Evolutionary conservation across 805 yeast genomes (phyloP).

Genomic region (Teunomyces kruisii): DNA sequence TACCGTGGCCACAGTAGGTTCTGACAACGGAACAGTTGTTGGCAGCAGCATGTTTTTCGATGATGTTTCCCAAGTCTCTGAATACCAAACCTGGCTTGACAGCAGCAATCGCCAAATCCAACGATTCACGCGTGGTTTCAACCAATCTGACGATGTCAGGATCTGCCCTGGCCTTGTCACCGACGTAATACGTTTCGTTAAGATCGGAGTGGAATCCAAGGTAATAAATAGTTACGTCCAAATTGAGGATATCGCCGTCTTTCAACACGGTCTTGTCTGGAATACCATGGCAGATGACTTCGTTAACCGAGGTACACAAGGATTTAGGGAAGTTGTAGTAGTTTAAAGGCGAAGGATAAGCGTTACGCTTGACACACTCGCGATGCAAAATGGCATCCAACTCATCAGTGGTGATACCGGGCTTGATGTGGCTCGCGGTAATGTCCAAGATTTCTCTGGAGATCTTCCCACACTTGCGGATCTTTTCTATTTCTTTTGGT

Average conservation of each 20-base stretch:
- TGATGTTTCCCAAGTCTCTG: slow-evolving; percentile 81
- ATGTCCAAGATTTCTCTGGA: slow-evolving; percentile 89
- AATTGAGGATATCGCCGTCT: slow-evolving; percentile 93
- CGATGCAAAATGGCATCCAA: slow-evolving; percentile 82
- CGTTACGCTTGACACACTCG: slow-evolving; percentile 83
- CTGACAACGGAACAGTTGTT: slow-evolving; percentile 85
- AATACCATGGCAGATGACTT: slow-evolving; percentile 94
- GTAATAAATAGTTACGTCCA: slow-evolving; percentile 83
- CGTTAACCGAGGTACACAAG: slow-evolving; percentile 91
- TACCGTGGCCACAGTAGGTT: slow-evolving; percentile 93
- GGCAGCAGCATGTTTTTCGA: slow-evolving; percentile 80
- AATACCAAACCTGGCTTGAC: slow-evolving; percentile 93
- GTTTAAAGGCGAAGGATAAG: slow-evolving; percentile 93
- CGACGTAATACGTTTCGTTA: slow-evolving; percentile 96
- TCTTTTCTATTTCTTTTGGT: slow-evolving; percentile 68
- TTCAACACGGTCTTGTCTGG: slow-evolving; percentile 85
- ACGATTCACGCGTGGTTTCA: slow-evolving; percentile 81
- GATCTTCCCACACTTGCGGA: slow-evolving; percentile 70
- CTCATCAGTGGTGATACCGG: slow-evolving; percentile 93
- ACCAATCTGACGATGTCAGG: slow-evolving; percentile 84
- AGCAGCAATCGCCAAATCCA: slow-evolving; percentile 75
- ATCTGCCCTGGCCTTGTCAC: slow-evolving; percentile 78
- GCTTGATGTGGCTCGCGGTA: slow-evolving; percentile 79
- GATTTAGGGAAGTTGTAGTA: slow-evolving; percentile 93
- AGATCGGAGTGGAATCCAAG: slow-evolving; percentile 92